Percentiles rank a stretch among this genome's conserved stretches.
These are phyloP conservation scores for Royoungia palumana DNA, from an alignment of 768 basidiomycete species.

Conservation along the genomic window DNA sequence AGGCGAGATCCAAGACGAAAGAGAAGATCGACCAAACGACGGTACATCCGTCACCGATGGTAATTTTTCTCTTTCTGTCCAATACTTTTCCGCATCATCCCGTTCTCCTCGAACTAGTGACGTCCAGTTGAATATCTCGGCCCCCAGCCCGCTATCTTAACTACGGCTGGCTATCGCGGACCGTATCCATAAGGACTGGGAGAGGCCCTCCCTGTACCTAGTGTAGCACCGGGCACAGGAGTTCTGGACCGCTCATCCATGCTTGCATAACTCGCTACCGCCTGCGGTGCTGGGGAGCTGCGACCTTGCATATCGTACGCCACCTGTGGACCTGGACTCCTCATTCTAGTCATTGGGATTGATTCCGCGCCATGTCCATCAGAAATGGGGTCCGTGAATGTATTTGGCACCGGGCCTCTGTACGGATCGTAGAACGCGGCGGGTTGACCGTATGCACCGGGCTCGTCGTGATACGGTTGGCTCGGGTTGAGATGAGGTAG, in stretches of 20 bases:
- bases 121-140: constrained; percentile 6
- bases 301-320: constrained; percentile 37
- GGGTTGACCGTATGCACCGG: constrained; percentile 36
- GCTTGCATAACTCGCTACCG: constrained; percentile 35
- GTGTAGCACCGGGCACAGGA: constrained; percentile 23
- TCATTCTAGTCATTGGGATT: constrained; percentile 63
- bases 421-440: constrained; percentile 77
- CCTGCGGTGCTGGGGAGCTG: constrained; percentile 42
- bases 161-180: constrained; percentile 20
- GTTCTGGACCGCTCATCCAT: constrained; percentile 29
- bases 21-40: constrained; percentile 25
- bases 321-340: constrained; percentile 41
- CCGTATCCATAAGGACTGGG: constrained; percentile 49
- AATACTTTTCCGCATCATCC: constrained; percentile 9
- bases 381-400: constrained; percentile 45
- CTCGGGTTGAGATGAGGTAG: constrained; percentile 78
- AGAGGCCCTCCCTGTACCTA: constrained; percentile 35
- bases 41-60: constrained; percentile 23
- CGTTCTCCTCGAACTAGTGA: constrained; percentile 6
- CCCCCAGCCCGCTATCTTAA: neutral
- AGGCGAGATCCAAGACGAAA: constrained; percentile 1
- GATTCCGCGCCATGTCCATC: constrained; percentile 46
- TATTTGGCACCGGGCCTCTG: constrained; percentile 66
- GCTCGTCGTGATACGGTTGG: constrained; percentile 74
- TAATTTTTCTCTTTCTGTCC: too few species aligned